These are phyloP conservation scores for Trypanosoma brucei DNA, from an alignment of 208 protist genomes.

Conservation along the genomic window DNA sequence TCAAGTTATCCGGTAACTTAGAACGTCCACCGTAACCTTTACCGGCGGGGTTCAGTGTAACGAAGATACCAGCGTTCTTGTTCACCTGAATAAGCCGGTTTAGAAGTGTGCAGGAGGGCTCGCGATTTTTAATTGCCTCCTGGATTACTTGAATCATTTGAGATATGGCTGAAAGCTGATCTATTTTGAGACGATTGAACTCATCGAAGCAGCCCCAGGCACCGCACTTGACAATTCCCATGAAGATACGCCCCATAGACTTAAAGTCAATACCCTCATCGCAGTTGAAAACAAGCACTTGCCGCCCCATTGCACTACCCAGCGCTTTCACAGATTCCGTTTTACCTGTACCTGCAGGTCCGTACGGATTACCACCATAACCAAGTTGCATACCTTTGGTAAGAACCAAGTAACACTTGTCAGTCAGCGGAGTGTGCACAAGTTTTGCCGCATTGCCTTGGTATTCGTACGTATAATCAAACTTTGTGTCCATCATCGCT, in stretches of 20 bases:
- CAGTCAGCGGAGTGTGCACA: conserved; percentile 92
- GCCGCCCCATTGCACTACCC: conserved; percentile 88
- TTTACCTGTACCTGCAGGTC: conserved; percentile 97
- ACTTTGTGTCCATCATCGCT: conserved; percentile 91
- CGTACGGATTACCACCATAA: conserved; percentile 96
- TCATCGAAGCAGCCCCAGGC: conserved; percentile 94
- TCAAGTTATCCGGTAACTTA: conserved; percentile 98
- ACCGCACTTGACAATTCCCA: conserved; percentile 93
- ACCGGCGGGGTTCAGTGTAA: conserved; percentile 96
- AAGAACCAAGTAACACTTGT: conserved; percentile 96
- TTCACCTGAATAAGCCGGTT: conserved; percentile 71
- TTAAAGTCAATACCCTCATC: conserved; percentile 94
- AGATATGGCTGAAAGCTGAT: conserved; percentile 93
- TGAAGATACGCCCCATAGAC: conserved; percentile 92
- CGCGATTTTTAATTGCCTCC: conserved; percentile 81
- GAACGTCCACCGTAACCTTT: conserved; percentile 97
- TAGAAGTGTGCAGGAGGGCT: conserved; percentile 77
- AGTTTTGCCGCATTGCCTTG: conserved; percentile 92
- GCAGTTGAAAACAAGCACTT: conserved; percentile 95
- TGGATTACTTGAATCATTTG: conserved; percentile 94
- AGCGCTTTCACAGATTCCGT: conserved; percentile 96
- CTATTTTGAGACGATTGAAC: conserved; percentile 94
- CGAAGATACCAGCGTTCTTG: conserved; percentile 92
- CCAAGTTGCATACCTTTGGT: conserved; percentile 95
- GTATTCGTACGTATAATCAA: conserved; percentile 96